Evolutionary conservation across 331 rosid species (phyloP), one percentile per base, ranked within the genome.

Genomic region (Spiraea crenata): DNA sequence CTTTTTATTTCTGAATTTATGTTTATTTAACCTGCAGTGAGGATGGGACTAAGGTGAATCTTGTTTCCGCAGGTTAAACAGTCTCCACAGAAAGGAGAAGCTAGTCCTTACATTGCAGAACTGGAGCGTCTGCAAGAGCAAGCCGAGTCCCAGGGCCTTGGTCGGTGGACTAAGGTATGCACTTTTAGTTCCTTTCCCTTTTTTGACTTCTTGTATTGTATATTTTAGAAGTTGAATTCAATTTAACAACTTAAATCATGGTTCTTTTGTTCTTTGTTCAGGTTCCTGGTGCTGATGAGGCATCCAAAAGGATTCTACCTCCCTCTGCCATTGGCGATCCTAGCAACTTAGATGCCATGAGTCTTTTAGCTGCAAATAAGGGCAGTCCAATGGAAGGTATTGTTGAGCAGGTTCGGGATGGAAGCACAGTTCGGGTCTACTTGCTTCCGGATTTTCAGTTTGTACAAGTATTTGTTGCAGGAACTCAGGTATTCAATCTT

Each of bases 381-480:
- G 99, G 99, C 51, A 82, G 75, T 60, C 87, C 97, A 63, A 80
- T 93, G 99, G 82, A 91, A 82, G 95, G 83, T 57, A 74, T 91
- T 82, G 99, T 91, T 16, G 99, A 95, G 87, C 97, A 95, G 82
- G 88, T 95, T 83, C 99, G 97, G 16, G 97, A 91, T 83, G 99
- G 96, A 49, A 95, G 99, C 73, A 91, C 97, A 38, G 58, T 95
- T 40, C 90, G 97, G 14, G 89, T 88, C 54, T 95, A 95, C 78
- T 76, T 95, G 82, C 99, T 95, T 78, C 96, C 97, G 0, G 97
- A 90, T 50, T 95, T 95, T 87, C 99, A 95, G 81, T 95, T 95
- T 78, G 99, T 95, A 76, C 97, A 95, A 80, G 99, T 95, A 60
- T 91, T 91, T 12, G 75, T 95, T 76, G 99, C 96, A 3, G 99